Percentiles rank a stretch among this genome's conserved stretches.
Evolutionary conservation across 768 basidiomycete genomes (phyloP).

Genomic region (Xerocomellus intermedius): DNA sequence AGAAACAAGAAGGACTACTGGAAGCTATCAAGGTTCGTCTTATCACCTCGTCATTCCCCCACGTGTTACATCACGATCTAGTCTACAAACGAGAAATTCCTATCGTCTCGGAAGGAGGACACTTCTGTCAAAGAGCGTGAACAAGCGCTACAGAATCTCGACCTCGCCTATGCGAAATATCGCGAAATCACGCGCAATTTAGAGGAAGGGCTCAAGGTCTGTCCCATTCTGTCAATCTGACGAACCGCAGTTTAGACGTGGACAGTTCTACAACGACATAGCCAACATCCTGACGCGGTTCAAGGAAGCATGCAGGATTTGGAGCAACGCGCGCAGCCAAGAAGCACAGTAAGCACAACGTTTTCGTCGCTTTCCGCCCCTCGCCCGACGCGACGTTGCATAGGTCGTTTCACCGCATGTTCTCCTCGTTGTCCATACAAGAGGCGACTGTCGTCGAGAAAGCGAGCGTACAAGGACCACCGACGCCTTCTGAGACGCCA

Average conservation of each 20-base stretch:
- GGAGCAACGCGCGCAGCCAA: conserved; percentile 67
- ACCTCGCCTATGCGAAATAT: conserved; percentile 85
- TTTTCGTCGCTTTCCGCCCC: neutral
- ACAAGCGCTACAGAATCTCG: conserved; percentile 75
- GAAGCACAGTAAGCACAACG: conserved; percentile 66
- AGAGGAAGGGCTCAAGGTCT: conserved; percentile 83
- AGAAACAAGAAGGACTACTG: conserved; percentile 65
- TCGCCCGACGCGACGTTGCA: neutral
- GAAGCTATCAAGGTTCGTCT: conserved; percentile 61
- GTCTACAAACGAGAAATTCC: conserved; percentile 68
- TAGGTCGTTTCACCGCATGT: conserved; percentile 21
- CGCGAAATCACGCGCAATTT: conserved; percentile 81
- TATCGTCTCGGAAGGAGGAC: conserved; percentile 77
- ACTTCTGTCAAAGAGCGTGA: conserved; percentile 77
- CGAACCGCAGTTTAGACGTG: neutral
- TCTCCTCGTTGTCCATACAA: conserved; percentile 33
- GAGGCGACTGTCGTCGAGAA: conserved; percentile 18
- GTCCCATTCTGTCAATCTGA: neutral
- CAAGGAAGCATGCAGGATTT: conserved; percentile 71
- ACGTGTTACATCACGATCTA: conserved; percentile 29
- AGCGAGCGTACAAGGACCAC: neutral
- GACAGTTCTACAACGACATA: conserved; percentile 91
- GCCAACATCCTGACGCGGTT: conserved; percentile 68
- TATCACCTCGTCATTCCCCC: neutral
- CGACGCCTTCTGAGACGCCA: conserved; percentile 5